Evolutionary conservation across 2,329 filamentous ascomycete species (phyloP).

Genomic region (Talaromyces sp.): DNA sequence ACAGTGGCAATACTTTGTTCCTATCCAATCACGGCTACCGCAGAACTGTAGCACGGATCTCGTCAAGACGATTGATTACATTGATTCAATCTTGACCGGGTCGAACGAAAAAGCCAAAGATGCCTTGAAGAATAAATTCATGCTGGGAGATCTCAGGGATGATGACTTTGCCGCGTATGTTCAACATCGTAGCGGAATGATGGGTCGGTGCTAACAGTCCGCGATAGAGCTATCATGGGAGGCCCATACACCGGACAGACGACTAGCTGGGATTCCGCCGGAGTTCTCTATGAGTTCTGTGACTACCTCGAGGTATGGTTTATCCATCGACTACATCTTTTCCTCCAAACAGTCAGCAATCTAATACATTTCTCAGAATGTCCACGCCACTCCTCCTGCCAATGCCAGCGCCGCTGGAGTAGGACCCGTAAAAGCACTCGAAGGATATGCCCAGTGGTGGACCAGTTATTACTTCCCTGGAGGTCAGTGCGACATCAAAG

Average conservation of each 20-base stretch:
- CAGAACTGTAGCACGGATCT: slow-evolving; percentile 56
- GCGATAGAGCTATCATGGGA: slow-evolving; percentile 47
- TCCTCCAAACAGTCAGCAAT: neutral
- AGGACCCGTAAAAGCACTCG: slow-evolving; percentile 52
- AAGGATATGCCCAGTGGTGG: slow-evolving; percentile 55
- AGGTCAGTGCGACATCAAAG: slow-evolving; percentile 42
- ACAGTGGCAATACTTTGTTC: slow-evolving; percentile 55
- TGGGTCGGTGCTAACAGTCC: neutral
- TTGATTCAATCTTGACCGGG: slow-evolving; percentile 49
- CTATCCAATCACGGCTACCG: slow-evolving; percentile 57
- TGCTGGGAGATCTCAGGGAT: slow-evolving; percentile 47
- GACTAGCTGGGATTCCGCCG: slow-evolving; percentile 46
- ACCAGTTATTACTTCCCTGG: slow-evolving; percentile 46
- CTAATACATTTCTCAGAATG: slow-evolving; percentile 30
- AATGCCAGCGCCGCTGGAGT: slow-evolving; percentile 45
- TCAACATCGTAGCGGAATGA: neutral
- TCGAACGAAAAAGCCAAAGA: slow-evolving; percentile 43
- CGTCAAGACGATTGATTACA: slow-evolving; percentile 50
- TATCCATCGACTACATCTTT: neutral
- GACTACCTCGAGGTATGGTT: slow-evolving; percentile 49
- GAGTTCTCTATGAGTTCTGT: slow-evolving; percentile 42
- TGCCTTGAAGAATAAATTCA: slow-evolving; percentile 52
- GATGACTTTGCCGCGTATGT: slow-evolving; percentile 51
- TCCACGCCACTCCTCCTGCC: slow-evolving; percentile 26
- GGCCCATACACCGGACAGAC: slow-evolving; percentile 59